A percentile compares a stretch with the other conserved stretches of the same genome.
phyloP scores from a whole-genome alignment of 1,284 basidiomycete genomes.

The Melampsora americana region DNA sequence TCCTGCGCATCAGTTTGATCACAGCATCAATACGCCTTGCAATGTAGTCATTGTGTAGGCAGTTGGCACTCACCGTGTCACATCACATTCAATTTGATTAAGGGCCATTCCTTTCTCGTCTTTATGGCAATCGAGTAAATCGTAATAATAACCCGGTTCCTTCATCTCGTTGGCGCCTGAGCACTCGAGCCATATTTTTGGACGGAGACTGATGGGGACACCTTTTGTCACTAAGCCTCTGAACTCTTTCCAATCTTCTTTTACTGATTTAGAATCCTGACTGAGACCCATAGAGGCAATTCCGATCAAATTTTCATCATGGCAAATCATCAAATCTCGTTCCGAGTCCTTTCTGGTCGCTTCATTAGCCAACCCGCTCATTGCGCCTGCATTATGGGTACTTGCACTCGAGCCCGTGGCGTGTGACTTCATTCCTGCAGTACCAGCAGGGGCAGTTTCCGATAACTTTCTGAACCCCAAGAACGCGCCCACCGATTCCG shows the following conservation, averaged over 20 bases:
- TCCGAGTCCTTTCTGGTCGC: not conserved
- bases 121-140: slow-evolving; percentile 67
- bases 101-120: slow-evolving; percentile 61
- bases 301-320: slow-evolving; percentile 63
- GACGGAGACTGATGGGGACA: slow-evolving; percentile 80
- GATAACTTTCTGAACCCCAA: not conserved
- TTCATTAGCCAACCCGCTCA: too few relatives aligned
- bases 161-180: slow-evolving; percentile 84
- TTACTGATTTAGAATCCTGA: slow-evolving; percentile 53
- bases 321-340: slow-evolving; percentile 26
- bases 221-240: slow-evolving; percentile 74
- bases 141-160: slow-evolving; percentile 85
- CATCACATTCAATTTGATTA: slow-evolving; percentile 85
- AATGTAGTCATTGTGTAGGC: not conserved
- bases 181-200: slow-evolving; percentile 79
- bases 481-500: slow-evolving; percentile 36
- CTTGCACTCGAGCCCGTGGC: not conserved
- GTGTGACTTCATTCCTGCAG: not conserved
- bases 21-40: too few relatives aligned
- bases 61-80: slow-evolving; percentile 53
- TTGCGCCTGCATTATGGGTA: too few relatives aligned
- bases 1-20: slow-evolving; percentile 56
- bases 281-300: slow-evolving; percentile 79
- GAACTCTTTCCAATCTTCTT: slow-evolving; percentile 75
- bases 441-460: too few relatives aligned